Evolutionary conservation across 768 basidiomycete species (phyloP).

Genomic region (Tylopilus rubrobrunneus): DNA sequence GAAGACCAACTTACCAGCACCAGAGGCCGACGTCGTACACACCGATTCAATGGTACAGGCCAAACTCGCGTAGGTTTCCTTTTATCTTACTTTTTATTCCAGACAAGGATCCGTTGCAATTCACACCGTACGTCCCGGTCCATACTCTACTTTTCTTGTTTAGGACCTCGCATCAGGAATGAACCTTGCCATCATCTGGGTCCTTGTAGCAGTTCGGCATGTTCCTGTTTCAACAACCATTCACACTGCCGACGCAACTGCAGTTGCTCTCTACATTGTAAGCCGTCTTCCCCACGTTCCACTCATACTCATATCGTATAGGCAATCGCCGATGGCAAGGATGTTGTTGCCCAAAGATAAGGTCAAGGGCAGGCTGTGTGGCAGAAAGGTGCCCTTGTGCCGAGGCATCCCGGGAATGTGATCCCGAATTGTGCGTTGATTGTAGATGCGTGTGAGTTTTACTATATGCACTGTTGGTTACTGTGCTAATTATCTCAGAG

Average conservation of each 20-base stretch:
- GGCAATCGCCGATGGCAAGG: slow-evolving; percentile 55
- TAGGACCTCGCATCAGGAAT: slow-evolving; percentile 30
- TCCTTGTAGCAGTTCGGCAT: slow-evolving; percentile 44
- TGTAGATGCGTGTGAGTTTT: slow-evolving; percentile 47
- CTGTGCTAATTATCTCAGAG: slow-evolving; percentile 15
- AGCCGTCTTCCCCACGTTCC: slow-evolving; percentile 8
- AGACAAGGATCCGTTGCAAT: slow-evolving; percentile 17
- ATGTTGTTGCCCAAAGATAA: slow-evolving; percentile 43
- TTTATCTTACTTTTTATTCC: slow-evolving; percentile 6
- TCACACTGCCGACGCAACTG: slow-evolving; percentile 57
- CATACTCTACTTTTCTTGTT: background rate
- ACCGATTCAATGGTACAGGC: slow-evolving; percentile 21
- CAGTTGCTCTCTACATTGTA: slow-evolving; percentile 49
- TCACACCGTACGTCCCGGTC: slow-evolving; percentile 23
- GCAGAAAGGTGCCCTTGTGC: slow-evolving; percentile 51
- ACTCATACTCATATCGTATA: slow-evolving; percentile 19
- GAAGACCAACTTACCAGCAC: background rate
- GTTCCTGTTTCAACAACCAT: slow-evolving; percentile 47
- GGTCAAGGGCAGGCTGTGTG: slow-evolving; percentile 30
- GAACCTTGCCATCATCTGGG: slow-evolving; percentile 56
- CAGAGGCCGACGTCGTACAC: slow-evolving; percentile 7
- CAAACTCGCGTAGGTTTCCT: background rate
- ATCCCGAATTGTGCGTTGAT: slow-evolving; percentile 56
- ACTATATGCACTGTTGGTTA: background rate
- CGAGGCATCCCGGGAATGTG: slow-evolving; percentile 54